phyloP scores from a whole-genome alignment of 1,284 basidiomycete genomes.

The Trichosporon sp. region DNA sequence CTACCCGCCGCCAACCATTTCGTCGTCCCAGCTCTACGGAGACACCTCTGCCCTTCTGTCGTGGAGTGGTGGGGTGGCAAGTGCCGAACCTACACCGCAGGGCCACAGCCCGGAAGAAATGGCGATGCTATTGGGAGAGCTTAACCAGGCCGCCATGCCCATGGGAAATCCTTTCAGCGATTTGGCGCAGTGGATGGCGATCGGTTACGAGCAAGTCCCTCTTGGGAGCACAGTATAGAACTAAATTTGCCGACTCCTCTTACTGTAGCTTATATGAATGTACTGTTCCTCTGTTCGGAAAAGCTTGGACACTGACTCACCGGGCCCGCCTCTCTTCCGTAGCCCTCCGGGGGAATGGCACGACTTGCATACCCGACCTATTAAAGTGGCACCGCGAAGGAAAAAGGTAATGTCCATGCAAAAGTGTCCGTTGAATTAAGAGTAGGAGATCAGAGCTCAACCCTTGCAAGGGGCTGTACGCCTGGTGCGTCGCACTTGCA shows the following conservation, averaged over 20 bases:
- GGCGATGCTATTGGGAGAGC: conserved; percentile 3
- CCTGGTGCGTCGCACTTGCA: conserved; percentile 22
- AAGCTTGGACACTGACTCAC: no score
- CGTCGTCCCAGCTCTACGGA: not conserved
- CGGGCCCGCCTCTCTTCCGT: no score
- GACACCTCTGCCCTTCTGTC: not conserved
- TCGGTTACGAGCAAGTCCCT: conserved; percentile 7
- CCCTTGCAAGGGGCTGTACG: conserved; percentile 18
- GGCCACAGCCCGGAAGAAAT: conserved; percentile 12
- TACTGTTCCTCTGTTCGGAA: not conserved
- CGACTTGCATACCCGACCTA: not conserved
- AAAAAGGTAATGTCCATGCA: not conserved
- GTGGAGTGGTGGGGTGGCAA: conserved; percentile 9
- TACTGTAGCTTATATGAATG: not conserved
- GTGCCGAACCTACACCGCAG: conserved; percentile 1
- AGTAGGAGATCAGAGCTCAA: conserved; percentile 19
- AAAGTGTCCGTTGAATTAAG: not conserved
- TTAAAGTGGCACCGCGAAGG: not conserved
- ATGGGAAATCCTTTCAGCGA: not conserved
- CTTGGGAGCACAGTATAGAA: not conserved
- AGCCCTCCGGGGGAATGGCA: not conserved
- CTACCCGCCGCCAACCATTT: not conserved
- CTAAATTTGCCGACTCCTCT: not conserved
- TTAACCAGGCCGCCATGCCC: not conserved
- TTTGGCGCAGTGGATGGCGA: conserved; percentile 13